phyloP scores from a whole-genome alignment of 2,329 filamentous ascomycete species.

The Chaetomiaceae sp. region DNA sequence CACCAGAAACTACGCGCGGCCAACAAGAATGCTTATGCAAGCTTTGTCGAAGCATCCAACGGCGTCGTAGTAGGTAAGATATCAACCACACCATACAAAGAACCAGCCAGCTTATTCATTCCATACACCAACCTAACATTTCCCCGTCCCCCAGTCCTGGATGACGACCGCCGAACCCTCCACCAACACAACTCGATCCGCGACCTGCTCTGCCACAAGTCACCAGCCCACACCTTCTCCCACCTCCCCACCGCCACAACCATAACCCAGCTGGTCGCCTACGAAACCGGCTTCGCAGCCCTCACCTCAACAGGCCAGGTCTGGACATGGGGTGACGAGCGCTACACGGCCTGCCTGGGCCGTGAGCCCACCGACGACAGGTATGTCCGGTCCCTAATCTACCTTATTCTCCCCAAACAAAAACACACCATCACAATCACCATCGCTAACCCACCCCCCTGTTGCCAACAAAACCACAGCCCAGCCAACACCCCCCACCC shows the following conservation, averaged over 20 bases:
- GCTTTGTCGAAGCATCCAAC: slow-evolving; percentile 28
- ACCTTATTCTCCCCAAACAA: too few species aligned
- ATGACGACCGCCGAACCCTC: slow-evolving; percentile 26
- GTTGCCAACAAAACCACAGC: slow-evolving; percentile 27
- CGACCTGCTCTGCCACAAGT: slow-evolving; percentile 7
- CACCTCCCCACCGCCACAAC: slow-evolving; percentile 23
- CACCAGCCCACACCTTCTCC: slow-evolving; percentile 20
- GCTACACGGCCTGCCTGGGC: slow-evolving; percentile 54
- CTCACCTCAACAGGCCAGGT: slow-evolving; percentile 42
- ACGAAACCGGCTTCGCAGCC: slow-evolving; percentile 46
- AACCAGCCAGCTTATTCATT: too few species aligned
- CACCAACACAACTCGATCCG: slow-evolving; percentile 26
- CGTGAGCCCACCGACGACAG: slow-evolving; percentile 39
- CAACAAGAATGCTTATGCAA: slow-evolving; percentile 1
- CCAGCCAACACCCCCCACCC: slow-evolving; percentile 42
- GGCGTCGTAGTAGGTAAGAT: slow-evolving; percentile 29
- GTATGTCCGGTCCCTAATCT: too few species aligned
- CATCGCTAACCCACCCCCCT: too few species aligned
- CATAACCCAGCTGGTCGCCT: slow-evolving; percentile 42
- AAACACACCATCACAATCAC: too few species aligned
- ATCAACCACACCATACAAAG: slow-evolving; percentile 3
- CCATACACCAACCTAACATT: slow-evolving; percentile 14
- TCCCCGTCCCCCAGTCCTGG: slow-evolving; percentile 22
- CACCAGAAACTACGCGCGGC: slow-evolving; percentile 13
- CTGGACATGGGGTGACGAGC: slow-evolving; percentile 53